Percentiles rank a stretch among this genome's conserved stretches.
phyloP scores from a whole-genome alignment of 108 stramenopile species.

The Nitzschia putrida region DNA sequence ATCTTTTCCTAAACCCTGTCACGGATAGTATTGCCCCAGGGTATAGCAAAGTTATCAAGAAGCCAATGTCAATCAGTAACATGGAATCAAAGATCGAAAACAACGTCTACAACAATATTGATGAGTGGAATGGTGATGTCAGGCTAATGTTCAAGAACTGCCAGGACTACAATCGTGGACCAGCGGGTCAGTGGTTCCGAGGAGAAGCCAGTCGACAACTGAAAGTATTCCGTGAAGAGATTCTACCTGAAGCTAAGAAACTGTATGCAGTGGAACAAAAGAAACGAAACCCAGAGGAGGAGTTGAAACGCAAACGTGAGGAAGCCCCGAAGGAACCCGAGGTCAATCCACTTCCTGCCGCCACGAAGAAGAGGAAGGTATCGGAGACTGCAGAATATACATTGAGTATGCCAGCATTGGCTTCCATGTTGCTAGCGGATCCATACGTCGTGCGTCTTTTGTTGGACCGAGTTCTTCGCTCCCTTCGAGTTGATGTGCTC shows the following conservation, averaged over 20 bases:
- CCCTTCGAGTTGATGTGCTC: constrained; percentile 56
- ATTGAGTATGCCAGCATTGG: constrained; percentile 79
- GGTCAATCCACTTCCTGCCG: constrained; percentile 39
- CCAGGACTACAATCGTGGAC: constrained; percentile 77
- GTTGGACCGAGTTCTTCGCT: constrained; percentile 65
- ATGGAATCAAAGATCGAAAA: constrained; percentile 76
- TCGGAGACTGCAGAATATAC: constrained; percentile 35
- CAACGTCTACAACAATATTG: constrained; percentile 56
- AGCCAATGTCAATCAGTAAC: constrained; percentile 79
- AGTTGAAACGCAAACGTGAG: constrained; percentile 45
- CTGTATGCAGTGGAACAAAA: constrained; percentile 53
- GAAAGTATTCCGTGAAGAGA: constrained; percentile 74
- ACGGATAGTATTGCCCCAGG: constrained; percentile 88
- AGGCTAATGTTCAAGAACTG: constrained; percentile 87
- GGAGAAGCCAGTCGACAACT: constrained; percentile 77
- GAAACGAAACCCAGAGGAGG: constrained; percentile 61
- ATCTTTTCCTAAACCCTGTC: constrained; percentile 82
- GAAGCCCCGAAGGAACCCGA: constrained; percentile 32
- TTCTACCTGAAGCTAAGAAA: constrained; percentile 61
- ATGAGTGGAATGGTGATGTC: constrained; percentile 76
- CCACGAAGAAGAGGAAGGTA: constrained; percentile 52
- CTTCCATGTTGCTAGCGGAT: constrained; percentile 81
- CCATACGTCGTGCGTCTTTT: constrained; percentile 84
- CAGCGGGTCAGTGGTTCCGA: constrained; percentile 80
- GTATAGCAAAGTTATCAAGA: constrained; percentile 73